Conservation (phyloP, 305 asterid species). For the Nicotiana rustica region DNA sequence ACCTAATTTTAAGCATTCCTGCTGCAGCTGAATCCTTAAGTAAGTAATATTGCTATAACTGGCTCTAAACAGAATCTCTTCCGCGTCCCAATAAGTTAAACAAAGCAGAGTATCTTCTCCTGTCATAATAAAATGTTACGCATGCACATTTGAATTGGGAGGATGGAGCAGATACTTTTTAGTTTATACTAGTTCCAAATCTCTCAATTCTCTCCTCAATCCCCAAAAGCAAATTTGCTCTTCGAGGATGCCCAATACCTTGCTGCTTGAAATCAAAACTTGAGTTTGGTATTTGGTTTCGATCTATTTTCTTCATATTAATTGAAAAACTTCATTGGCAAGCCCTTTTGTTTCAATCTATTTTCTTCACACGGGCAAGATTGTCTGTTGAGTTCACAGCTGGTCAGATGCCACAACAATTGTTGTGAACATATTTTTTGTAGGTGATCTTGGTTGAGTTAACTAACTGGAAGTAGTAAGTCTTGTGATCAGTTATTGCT, state of each 20-base stretch:
- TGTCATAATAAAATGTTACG: not conserved
- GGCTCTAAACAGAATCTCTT: not conserved
- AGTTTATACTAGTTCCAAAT: not conserved
- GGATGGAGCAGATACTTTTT: not conserved
- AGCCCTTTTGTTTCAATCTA: too few relatives aligned
- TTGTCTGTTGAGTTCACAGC: too few relatives aligned
- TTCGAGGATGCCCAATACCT: not conserved
- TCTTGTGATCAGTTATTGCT: too few relatives aligned
- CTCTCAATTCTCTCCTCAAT: constrained; percentile 1
- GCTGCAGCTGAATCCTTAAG: constrained; percentile 6
- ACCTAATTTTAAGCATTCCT: not conserved
- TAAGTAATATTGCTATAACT: constrained; percentile 9
- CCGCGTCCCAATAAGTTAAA: not conserved
- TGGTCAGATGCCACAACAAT: too few relatives aligned
- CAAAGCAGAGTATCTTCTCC: not conserved
- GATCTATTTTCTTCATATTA: too few relatives aligned
- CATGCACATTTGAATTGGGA: constrained; percentile 9
- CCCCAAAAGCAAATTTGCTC: not conserved
- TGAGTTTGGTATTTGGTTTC: not conserved
- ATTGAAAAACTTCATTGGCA: too few relatives aligned
- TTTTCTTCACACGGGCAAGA: too few relatives aligned
- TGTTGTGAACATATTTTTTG: too few relatives aligned
- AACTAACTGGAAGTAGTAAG: too few relatives aligned
- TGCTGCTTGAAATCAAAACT: not conserved
- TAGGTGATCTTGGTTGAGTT: too few relatives aligned